Evolutionary conservation across 2,329 filamentous ascomycete genomes (phyloP), one percentile per base, ranked within the genome.

Genomic region (Coniochaeta sp.): DNA sequence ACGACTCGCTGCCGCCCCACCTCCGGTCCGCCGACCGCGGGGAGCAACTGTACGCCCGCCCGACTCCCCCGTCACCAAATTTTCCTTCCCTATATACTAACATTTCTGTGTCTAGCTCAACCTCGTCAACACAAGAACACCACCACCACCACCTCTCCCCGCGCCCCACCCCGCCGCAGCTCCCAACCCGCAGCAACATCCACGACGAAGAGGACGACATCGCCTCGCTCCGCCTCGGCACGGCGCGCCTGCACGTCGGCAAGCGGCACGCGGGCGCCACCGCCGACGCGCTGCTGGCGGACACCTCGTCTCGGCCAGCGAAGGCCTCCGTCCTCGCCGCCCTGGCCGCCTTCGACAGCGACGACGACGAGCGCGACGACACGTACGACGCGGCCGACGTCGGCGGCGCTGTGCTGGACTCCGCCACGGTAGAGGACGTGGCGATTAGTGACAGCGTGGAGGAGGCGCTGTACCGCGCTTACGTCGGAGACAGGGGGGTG

Each of bases 351-450:
- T 97, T 98, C 66, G 93, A 98, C 74, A 89, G 88, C 0, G 93
- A 98, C 67, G 95, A 98, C 65, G 95, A 99, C 71, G 95, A 99
- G 75, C 85, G 92, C 38, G 95, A 99, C 72, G 95, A 99, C 72
- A 98, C 93, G 0, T 99, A 99, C 70, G 95, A 99, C 68, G 86
- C 88, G 1, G 91, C 87, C 57, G 95, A 98, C 69, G 91, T 98
- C 2, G 95, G 95, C 38, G 93, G 93, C 24, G 90, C 90, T 0
- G 87, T 96, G 66, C 79, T 81, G 19, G 79, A 83, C 6, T 80
- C 85, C n/a, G 79, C 82, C 38, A 83, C 85, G 58, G 80, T 83
- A 61, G 74, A 74, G 1, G 78, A 81, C 60, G 78, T 44, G 74
- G 16, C 68, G 66, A 65, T 60, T 12, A 58, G 59, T 32, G 69